Percentiles rank a stretch among this genome's conserved stretches.
Evolutionary conservation across 2,329 filamentous ascomycete genomes (phyloP).

Genomic region (Orbilia javanica): DNA sequence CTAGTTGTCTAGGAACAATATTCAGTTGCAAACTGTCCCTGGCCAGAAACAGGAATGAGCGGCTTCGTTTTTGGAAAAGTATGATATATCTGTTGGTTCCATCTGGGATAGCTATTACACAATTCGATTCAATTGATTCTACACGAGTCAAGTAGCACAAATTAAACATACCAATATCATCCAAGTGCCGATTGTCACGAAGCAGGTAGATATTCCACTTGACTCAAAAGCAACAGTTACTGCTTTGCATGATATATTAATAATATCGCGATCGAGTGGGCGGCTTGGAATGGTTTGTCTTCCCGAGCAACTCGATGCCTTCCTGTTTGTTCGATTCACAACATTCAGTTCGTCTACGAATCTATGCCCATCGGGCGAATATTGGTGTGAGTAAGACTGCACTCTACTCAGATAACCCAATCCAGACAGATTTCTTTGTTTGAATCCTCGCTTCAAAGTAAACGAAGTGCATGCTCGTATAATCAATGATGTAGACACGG

Average conservation of each 20-base stretch:
- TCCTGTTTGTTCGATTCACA: neutral
- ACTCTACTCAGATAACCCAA: neutral
- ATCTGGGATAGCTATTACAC: conserved; percentile 56
- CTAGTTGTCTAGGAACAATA: conserved; percentile 16
- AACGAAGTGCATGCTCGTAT: neutral
- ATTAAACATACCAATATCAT: neutral
- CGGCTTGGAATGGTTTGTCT: conserved; percentile 43
- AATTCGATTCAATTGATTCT: conserved; percentile 2
- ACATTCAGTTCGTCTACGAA: conserved; percentile 5
- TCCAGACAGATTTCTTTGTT: conserved; percentile 4
- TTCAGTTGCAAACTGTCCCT: neutral
- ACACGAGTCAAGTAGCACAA: conserved; percentile 19
- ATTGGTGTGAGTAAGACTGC: conserved; percentile 24
- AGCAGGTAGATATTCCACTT: conserved; percentile 14
- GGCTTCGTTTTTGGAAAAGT: conserved; percentile 10
- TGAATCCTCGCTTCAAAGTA: no score
- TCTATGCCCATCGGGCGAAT: conserved; percentile 31
- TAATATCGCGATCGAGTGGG: neutral
- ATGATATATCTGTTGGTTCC: conserved; percentile 43
- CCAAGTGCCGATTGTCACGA: neutral
- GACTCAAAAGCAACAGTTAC: conserved; percentile 28
- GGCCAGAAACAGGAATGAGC: conserved; percentile 16
- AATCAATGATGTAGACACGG: conserved; percentile 7
- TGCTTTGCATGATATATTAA: conserved; percentile 16
- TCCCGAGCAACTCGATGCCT: conserved; percentile 1